Evolutionary conservation across 106 monocot species (phyloP).

Genomic region (Triglochin maritima): DNA sequence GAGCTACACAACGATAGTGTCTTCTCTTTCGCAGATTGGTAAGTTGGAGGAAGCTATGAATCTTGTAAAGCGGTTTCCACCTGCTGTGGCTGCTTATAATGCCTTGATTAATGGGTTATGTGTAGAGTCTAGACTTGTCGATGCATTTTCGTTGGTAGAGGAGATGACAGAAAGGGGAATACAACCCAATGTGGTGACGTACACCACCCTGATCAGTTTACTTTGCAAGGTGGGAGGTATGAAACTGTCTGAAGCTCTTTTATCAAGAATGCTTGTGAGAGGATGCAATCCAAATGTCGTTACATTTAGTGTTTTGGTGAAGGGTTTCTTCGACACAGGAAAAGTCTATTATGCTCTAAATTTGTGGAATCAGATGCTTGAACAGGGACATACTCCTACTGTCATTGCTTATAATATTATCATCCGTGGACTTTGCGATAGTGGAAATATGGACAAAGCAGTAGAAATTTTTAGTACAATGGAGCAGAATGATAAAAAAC

Average conservation of each 20-base stretch:
- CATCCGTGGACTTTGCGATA: slow-evolving; percentile 64
- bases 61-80: slow-evolving; percentile 20
- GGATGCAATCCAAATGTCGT: slow-evolving; percentile 49
- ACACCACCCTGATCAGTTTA: slow-evolving; percentile 54
- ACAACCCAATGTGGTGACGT: slow-evolving; percentile 64
- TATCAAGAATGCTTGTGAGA: slow-evolving; percentile 46
- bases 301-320: slow-evolving; percentile 59
- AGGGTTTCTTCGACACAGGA: slow-evolving; percentile 42
- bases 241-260: slow-evolving; percentile 39
- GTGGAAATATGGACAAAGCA: slow-evolving; percentile 35
- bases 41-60: slow-evolving; percentile 48
- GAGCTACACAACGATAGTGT: slow-evolving; percentile 63
- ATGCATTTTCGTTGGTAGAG: slow-evolving; percentile 35
- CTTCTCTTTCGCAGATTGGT: slow-evolving; percentile 35
- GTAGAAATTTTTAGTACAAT: slow-evolving; percentile 31
- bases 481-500: slow-evolving; percentile 32
- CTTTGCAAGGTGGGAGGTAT: slow-evolving; percentile 41
- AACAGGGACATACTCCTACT: slow-evolving; percentile 40
- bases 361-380: slow-evolving; percentile 48
- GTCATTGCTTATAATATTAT: slow-evolving; percentile 69
- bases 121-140: slow-evolving; percentile 27
- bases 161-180: slow-evolving; percentile 44
- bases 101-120: slow-evolving; percentile 59
- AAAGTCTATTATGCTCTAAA: slow-evolving; percentile 40
- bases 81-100: slow-evolving; percentile 41